These are phyloP conservation scores for Brasilioporus rufonigricans DNA, from an alignment of 768 basidiomycete genomes.

Conservation along the genomic window DNA sequence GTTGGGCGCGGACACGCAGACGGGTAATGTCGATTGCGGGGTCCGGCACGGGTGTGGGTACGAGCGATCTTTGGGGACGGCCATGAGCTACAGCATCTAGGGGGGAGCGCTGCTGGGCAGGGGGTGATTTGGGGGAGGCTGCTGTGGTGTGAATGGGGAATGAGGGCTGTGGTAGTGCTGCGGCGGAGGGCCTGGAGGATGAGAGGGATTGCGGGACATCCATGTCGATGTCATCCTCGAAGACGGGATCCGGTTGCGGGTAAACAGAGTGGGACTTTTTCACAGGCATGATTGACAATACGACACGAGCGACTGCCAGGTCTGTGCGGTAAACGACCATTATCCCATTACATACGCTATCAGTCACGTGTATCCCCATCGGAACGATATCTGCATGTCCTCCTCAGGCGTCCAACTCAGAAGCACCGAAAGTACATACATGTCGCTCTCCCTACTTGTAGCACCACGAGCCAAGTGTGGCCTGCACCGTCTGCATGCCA, in stretches of 20 bases:
- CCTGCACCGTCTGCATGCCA: constrained; percentile 3
- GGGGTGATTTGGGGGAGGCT: constrained; percentile 8
- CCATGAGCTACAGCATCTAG: constrained; percentile 5
- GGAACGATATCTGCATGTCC: no score
- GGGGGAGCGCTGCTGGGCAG: constrained; percentile 21
- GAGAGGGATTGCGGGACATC: constrained; percentile 11
- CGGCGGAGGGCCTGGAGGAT: not conserved
- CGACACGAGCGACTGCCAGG: constrained; percentile 13
- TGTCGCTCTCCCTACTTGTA: not conserved
- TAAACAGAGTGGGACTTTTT: constrained; percentile 16
- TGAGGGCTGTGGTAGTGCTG: constrained; percentile 6
- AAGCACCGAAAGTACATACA: no score
- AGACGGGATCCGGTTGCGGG: constrained; percentile 23
- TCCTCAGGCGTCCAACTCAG: no score
- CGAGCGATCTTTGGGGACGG: constrained; percentile 9
- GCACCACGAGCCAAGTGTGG: not conserved
- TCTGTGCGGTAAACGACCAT: constrained; percentile 12
- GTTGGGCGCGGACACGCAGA: constrained; percentile 66
- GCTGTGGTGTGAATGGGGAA: constrained; percentile 17
- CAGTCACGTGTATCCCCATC: constrained; percentile 14
- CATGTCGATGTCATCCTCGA: constrained; percentile 39
- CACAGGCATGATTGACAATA: constrained; percentile 24
- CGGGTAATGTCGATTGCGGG: constrained; percentile 77
- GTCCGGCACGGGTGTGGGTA: constrained; percentile 32
- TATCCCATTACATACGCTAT: constrained; percentile 8